Evolutionary conservation across 129 eudicot genomes (phyloP).

Genomic region (Flaveria sonorensis): DNA sequence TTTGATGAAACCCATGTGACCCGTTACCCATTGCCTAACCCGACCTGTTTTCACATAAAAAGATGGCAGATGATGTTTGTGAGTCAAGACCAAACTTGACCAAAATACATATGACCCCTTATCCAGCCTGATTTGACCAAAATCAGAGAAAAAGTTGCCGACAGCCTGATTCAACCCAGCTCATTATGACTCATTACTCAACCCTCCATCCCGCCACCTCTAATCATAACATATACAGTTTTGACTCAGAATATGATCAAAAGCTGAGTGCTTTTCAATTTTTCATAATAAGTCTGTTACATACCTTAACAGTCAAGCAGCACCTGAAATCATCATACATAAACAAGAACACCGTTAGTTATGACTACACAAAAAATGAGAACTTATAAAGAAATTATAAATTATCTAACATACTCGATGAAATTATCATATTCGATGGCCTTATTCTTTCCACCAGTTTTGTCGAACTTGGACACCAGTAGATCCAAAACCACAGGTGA

Average conservation of each 20-base stretch:
- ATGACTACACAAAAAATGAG: background rate
- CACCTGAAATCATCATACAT: slow-evolving; percentile 58
- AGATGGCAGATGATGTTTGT: background rate
- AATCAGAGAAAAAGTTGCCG: background rate
- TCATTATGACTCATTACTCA: background rate
- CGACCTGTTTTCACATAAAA: background rate
- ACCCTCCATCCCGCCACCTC: background rate
- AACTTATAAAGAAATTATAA: background rate
- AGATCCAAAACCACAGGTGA: slow-evolving; percentile 71
- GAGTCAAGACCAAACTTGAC: background rate
- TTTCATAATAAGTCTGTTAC: slow-evolving; percentile 17
- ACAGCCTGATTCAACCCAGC: background rate
- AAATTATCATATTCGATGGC: slow-evolving; percentile 94
- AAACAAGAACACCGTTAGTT: slow-evolving; percentile 15
- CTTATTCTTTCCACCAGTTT: slow-evolving; percentile 68
- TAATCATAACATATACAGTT: background rate
- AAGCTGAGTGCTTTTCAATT: background rate
- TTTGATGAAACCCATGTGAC: background rate
- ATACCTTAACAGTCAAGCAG: slow-evolving; percentile 94
- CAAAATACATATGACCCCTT: background rate
- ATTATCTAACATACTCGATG: slow-evolving; percentile 66
- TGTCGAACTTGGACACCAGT: slow-evolving; percentile 81
- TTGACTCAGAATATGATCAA: background rate
- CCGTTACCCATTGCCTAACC: background rate
- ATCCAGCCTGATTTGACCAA: background rate